Percentiles rank a stretch among this genome's conserved stretches.
phyloP scores from a whole-genome alignment of 2,329 filamentous ascomycete genomes.

The Scedosporium minutisporum region DNA sequence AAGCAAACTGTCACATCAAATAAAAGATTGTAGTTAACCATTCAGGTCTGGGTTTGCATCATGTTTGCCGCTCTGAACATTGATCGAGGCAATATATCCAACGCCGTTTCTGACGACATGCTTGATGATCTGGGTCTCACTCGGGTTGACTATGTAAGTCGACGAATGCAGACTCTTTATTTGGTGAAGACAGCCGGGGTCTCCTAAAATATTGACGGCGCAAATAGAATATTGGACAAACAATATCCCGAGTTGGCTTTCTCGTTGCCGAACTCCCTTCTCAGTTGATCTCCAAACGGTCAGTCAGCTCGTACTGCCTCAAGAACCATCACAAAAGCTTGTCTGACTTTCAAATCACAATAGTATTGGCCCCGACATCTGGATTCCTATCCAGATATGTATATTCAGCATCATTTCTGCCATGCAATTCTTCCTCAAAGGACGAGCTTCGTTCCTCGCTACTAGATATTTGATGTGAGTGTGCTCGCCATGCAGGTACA shows the following conservation, averaged over 20 bases:
- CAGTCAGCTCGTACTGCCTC: conserved; percentile 10
- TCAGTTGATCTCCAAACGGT: conserved; percentile 36
- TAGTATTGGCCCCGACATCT: conserved; percentile 32
- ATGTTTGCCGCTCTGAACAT: conserved; percentile 28
- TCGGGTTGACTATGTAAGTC: conserved; percentile 18
- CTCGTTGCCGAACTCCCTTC: conserved; percentile 43
- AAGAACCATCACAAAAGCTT: conserved; percentile 9
- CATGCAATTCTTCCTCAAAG: conserved; percentile 22
- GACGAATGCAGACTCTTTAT: not conserved
- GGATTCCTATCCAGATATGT: conserved; percentile 39
- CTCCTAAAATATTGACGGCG: not conserved
- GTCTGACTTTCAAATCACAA: not conserved
- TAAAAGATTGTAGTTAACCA: not conserved
- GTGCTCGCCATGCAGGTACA: not conserved
- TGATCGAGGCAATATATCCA: conserved; percentile 25
- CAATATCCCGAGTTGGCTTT: conserved; percentile 27
- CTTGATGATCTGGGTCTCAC: conserved; percentile 19
- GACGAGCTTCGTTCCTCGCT: conserved; percentile 21
- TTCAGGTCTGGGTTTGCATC: conserved; percentile 17
- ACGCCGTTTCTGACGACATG: conserved; percentile 26
- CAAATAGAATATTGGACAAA: conserved; percentile 20
- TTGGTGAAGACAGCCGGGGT: too few relatives aligned
- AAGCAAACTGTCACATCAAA: not conserved
- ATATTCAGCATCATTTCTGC: conserved; percentile 22
- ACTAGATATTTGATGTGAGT: conserved; percentile 17